A percentile compares a stretch with the other conserved stretches of the same genome.
Conservation (phyloP, 495 filamentous ascomycete species). For the Wilcoxina mikolae region DNA sequence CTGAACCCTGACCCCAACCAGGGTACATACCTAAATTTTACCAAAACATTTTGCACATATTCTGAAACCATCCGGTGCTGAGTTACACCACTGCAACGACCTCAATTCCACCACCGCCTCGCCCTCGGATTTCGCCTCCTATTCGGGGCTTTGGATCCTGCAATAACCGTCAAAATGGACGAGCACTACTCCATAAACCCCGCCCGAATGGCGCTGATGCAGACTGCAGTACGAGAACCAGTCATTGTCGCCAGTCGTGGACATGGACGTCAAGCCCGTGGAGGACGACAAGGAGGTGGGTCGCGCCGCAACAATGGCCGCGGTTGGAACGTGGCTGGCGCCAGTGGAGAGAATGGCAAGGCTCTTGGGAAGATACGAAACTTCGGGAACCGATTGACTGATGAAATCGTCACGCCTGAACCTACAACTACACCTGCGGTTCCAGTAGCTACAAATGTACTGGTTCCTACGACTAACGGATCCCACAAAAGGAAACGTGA, state of each 20-base stretch:
- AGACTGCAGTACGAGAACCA: neutral
- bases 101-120: no score
- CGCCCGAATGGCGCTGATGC: constrained; percentile 23
- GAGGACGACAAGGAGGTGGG: constrained; percentile 2
- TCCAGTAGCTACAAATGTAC: no score
- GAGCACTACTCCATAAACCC: no score
- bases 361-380: neutral
- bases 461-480: neutral
- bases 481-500: neutral
- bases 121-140: no score
- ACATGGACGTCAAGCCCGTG: neutral
- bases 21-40: no score
- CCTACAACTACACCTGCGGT: neutral
- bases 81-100: no score
- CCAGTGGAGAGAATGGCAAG: neutral
- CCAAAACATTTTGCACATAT: no score
- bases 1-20: no score
- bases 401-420: neutral
- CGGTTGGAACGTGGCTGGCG: neutral
- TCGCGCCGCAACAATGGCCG: neutral
- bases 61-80: no score
- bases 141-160: no score
- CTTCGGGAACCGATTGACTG: neutral
- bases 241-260: neutral
- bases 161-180: no score